These are phyloP conservation scores for Aurifilum marmelostoma DNA, from an alignment of 2,329 filamentous ascomycete species.

Conservation along the genomic window DNA sequence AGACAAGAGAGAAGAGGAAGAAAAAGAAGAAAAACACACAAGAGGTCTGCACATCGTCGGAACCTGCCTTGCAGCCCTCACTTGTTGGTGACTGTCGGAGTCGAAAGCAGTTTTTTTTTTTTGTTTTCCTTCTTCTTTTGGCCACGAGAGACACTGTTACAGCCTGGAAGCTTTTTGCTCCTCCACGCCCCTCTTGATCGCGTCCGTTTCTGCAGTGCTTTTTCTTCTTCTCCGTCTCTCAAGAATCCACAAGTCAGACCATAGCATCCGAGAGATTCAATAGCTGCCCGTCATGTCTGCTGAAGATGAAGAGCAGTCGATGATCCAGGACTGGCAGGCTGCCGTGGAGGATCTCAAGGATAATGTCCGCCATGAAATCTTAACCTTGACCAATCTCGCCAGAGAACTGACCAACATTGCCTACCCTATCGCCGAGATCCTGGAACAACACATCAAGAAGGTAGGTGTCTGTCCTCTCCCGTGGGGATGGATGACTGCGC, in stretches of 20 bases:
- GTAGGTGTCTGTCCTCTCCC: conserved; percentile 61
- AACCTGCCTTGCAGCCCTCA: conserved; percentile 20
- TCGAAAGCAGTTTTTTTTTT: conserved; percentile 10
- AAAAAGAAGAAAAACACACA: background rate
- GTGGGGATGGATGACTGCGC: background rate
- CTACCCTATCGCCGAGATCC: conserved; percentile 83
- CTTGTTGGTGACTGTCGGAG: conserved; percentile 20
- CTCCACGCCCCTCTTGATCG: conserved; percentile 8
- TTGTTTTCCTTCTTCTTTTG: background rate
- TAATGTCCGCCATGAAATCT: conserved; percentile 94
- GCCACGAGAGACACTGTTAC: conserved; percentile 10
- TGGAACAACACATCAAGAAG: conserved; percentile 92
- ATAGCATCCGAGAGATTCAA: conserved; percentile 12
- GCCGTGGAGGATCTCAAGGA: conserved; percentile 88
- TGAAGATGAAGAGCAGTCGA: conserved; percentile 70
- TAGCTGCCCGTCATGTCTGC: conserved; percentile 48
- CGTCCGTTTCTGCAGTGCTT: conserved; percentile 14
- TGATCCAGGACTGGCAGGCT: conserved; percentile 92
- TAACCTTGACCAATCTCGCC: conserved; percentile 95
- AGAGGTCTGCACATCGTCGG: conserved; percentile 23
- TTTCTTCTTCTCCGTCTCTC: background rate
- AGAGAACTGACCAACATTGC: conserved; percentile 97
- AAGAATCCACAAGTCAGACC: conserved; percentile 16
- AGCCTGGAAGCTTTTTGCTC: conserved; percentile 12
- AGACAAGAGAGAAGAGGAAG: too few species aligned